A percentile compares a stretch with the other conserved stretches of the same genome.
These are phyloP conservation scores for Fusarium sp. DNA, from an alignment of 2,329 filamentous ascomycete genomes.

Conservation along the genomic window DNA sequence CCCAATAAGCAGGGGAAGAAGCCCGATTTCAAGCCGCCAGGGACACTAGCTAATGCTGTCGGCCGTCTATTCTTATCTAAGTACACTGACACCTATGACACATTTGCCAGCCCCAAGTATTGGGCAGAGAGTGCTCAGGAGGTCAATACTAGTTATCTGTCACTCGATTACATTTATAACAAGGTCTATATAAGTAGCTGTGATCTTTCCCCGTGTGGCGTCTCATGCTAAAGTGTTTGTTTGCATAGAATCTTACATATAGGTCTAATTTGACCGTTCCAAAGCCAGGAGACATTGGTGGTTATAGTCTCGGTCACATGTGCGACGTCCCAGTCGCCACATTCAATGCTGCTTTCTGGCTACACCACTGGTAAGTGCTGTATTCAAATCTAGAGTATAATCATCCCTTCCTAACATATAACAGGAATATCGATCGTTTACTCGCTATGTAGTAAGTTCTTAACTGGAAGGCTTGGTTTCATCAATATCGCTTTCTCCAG, in stretches of 20 bases:
- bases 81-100: constrained; percentile 57
- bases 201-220: too few relatives aligned
- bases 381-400: too few relatives aligned
- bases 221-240: background rate
- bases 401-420: too few relatives aligned
- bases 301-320: background rate
- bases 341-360: too few relatives aligned
- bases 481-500: too few relatives aligned
- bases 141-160: background rate
- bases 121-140: background rate
- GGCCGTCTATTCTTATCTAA: background rate
- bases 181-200: background rate
- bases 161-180: background rate
- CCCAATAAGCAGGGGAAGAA: background rate
- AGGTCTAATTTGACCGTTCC: background rate
- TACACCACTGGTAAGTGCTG: too few relatives aligned
- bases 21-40: background rate
- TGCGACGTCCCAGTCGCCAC: too few relatives aligned
- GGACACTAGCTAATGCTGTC: background rate
- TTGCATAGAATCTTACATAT: background rate
- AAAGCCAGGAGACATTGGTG: background rate
- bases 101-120: background rate
- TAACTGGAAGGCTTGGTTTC: too few relatives aligned
- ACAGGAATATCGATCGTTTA: too few relatives aligned
- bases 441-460: too few relatives aligned